Conservation (phyloP, 75 land plant species). For the Pinus tabuliformis region DNA sequence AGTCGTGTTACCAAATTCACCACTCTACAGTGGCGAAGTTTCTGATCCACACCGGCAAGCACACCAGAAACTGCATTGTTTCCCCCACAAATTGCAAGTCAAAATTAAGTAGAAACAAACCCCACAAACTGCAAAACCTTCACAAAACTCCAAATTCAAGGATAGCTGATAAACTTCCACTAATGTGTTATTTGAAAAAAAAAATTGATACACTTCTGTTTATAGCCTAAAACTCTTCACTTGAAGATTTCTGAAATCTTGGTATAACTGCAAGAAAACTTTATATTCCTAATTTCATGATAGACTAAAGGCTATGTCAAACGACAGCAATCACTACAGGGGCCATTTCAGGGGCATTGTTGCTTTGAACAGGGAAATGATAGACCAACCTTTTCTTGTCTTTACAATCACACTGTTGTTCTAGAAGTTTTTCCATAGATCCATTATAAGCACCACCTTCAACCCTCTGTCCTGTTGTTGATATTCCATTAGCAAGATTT, state of each 20-base stretch:
- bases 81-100: no score
- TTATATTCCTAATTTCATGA: background rate
- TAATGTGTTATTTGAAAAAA: background rate
- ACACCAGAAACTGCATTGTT: no score
- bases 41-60: no score
- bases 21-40: no score
- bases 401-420: background rate
- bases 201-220: background rate
- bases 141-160: no score
- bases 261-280: constrained; percentile 5
- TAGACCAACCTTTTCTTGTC: background rate
- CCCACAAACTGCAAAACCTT: background rate
- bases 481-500: no score
- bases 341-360: constrained; percentile 1
- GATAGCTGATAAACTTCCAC: background rate
- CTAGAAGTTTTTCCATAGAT: background rate
- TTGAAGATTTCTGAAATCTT: background rate
- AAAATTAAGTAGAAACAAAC: no score
- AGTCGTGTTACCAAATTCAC: no score
- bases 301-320: background rate
- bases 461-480: background rate
- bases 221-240: background rate
- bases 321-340: constrained; percentile 6
- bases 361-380: background rate
- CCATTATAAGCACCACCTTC: background rate